Evolutionary conservation across 176 grass and related monocot genomes (phyloP).

Genomic region (Triticum timopheevii): DNA sequence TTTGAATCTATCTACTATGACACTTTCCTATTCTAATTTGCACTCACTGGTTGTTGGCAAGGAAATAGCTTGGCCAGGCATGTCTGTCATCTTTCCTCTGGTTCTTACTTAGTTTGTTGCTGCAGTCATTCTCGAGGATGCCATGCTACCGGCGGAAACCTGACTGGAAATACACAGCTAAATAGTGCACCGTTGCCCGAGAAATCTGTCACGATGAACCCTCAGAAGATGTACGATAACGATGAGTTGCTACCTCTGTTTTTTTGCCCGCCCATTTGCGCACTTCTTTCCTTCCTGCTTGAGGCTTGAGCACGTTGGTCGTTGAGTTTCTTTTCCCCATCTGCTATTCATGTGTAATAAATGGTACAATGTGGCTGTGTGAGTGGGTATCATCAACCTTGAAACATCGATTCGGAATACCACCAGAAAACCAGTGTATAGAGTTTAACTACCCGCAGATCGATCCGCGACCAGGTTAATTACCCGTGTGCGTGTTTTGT

Average conservation of each 20-base stretch:
- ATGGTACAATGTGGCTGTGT: constrained; percentile 10
- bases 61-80: not conserved
- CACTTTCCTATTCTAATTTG: not conserved
- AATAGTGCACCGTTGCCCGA: not conserved
- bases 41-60: not conserved
- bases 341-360: constrained; percentile 23
- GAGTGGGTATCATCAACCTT: not conserved
- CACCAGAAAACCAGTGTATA: not conserved
- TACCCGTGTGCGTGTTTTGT: too few relatives aligned
- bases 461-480: too few relatives aligned
- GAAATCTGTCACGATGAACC: not conserved
- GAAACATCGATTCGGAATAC: constrained; percentile 4
- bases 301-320: not conserved
- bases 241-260: not conserved
- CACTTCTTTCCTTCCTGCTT: not conserved
- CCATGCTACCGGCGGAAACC: not conserved
- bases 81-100: not conserved
- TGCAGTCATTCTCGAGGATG: constrained; percentile 25
- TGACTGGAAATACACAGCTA: not conserved
- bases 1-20: not conserved
- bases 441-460: not conserved
- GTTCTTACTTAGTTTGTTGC: constrained; percentile 7
- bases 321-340: not conserved
- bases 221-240: constrained; percentile 6
- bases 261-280: not conserved